Evolutionary conservation across 257 asterid genomes (phyloP).

Genomic region (Avicennia marina): DNA sequence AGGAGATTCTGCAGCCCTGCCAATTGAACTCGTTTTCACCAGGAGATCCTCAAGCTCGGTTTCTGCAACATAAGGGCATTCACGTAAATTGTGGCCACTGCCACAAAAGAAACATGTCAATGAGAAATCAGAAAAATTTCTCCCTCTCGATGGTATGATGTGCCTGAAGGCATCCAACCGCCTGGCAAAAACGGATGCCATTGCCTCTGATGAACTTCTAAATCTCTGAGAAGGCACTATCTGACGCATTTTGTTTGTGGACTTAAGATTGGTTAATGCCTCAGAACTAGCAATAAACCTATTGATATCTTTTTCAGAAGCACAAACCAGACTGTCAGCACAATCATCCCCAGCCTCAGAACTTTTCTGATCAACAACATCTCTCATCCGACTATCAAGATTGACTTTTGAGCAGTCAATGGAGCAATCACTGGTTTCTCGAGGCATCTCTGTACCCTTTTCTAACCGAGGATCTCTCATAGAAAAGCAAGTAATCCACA

Average conservation of each 20-base stretch:
- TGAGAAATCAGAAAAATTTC: slow-evolving; percentile 19
- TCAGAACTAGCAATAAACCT: too few species aligned
- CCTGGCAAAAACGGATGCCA: slow-evolving; percentile 58
- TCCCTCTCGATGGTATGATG: slow-evolving; percentile 26
- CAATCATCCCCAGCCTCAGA: too few species aligned
- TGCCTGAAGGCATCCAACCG: slow-evolving; percentile 61
- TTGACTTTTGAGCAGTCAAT: slow-evolving; percentile 12
- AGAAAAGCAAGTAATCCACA: slow-evolving; percentile 67
- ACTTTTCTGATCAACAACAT: too few species aligned
- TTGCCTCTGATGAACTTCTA: slow-evolving; percentile 42
- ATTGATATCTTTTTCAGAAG: too few species aligned
- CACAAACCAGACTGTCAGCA: too few species aligned
- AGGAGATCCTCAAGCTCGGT: slow-evolving; percentile 44
- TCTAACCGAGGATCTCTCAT: slow-evolving; percentile 22
- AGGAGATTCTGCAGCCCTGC: slow-evolving; percentile 29
- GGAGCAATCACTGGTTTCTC: slow-evolving; percentile 15
- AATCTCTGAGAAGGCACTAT: slow-evolving; percentile 16
- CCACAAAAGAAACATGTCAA: slow-evolving; percentile 59
- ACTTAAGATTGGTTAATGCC: too few species aligned
- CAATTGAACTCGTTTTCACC: slow-evolving; percentile 30
- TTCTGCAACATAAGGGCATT: slow-evolving; percentile 41
- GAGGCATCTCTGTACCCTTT: slow-evolving; percentile 16
- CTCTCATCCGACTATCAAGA: too few species aligned
- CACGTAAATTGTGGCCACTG: slow-evolving; percentile 40
- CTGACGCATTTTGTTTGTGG: slow-evolving; percentile 17